These are phyloP conservation scores for Lophiotrema nucula DNA, from an alignment of 495 filamentous ascomycete species.

Conservation along the genomic window DNA sequence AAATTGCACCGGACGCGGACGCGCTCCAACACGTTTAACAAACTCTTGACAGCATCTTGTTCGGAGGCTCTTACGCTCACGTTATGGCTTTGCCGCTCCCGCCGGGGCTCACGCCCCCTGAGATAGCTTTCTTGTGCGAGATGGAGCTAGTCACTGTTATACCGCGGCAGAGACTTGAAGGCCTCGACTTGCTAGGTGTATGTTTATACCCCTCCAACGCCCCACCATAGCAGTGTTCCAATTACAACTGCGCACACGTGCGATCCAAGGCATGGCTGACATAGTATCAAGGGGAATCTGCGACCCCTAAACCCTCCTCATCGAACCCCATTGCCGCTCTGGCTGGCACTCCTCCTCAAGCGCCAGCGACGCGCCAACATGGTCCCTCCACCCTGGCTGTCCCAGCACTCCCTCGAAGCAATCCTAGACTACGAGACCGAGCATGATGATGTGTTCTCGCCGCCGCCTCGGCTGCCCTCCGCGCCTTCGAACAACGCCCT, in stretches of 20 bases:
- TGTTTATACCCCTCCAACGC: slow-evolving; percentile 42
- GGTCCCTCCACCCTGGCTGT: slow-evolving; percentile 83
- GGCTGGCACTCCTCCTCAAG: slow-evolving; percentile 97
- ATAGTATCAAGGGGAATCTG: slow-evolving; percentile 64
- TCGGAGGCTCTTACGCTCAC: no score
- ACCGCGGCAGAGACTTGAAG: slow-evolving; percentile 85
- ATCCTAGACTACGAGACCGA: slow-evolving; percentile 82
- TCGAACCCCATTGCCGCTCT: slow-evolving; percentile 78
- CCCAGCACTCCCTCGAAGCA: slow-evolving; percentile 63
- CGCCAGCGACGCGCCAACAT: slow-evolving; percentile 94
- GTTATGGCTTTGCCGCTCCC: slow-evolving; percentile 81
- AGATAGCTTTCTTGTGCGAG: slow-evolving; percentile 94
- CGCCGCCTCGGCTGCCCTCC: slow-evolving; percentile 63
- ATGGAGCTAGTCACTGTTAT: slow-evolving; percentile 93
- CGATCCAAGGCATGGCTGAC: not conserved
- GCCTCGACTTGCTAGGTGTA: slow-evolving; percentile 79
- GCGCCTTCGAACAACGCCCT: slow-evolving; percentile 41
- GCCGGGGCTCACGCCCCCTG: slow-evolving; percentile 78
- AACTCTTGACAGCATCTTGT: slow-evolving; percentile 14
- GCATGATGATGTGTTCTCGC: slow-evolving; percentile 66
- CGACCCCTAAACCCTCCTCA: slow-evolving; percentile 76
- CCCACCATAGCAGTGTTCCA: not conserved
- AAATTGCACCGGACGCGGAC: slow-evolving; percentile 8
- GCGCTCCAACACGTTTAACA: not conserved
- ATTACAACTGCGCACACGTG: no score